Base-by-base conservation (phyloP, 208 protist genomes). In the Porcisia deanei region DNA sequence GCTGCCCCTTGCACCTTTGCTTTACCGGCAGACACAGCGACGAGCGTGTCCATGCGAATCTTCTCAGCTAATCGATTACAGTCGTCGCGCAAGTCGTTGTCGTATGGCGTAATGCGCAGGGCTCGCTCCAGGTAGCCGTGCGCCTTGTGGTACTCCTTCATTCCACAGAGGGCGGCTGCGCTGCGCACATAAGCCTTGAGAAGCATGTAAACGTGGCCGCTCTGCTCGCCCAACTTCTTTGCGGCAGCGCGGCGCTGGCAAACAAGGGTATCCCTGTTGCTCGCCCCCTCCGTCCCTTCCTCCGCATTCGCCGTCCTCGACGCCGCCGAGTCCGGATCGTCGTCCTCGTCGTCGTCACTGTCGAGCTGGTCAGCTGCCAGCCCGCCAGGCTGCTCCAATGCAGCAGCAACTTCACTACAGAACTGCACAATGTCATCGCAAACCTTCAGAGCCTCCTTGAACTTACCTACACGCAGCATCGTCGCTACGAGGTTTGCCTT, bases 101-200 rank as follows among this genome's bases (percentile, higher is more conserved):
- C 94, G 72, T 97, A 98, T n/a, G 94, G 94, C 14, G 93, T 94
- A 72, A 98, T 98, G 68, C 88, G 91, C 76, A 97, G 69, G 0
- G 94, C 94, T 18, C 84, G 86, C 82, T 98, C 90, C 3, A 97
- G 82, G 73, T 86, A 90, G 16, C 65, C 76, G 75, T 95, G 83
- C 1, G 93, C 93, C 69, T 88, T 84, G 49, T 83, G 86, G 73
- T 93, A 95, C 43, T 96, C 86, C 61, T 90, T 88, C 59, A 97
- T 68, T 12, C 92, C 95, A 66, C 91, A 96, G 60, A 95, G 83
- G 12, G 93, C 92, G 14, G 91, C 90, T 16, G 91, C 92, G 3
- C 81, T 92, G 7, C 95, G 81, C 57, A 98, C 92, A 80, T 97
- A 98, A 3, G 95, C 93, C 83, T 98, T 98, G 22, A 98, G 85